Percentiles rank a stretch among this genome's conserved stretches.
phyloP scores from a whole-genome alignment of 2,329 filamentous ascomycete species.

The Nigrograna mackinnonii region DNA sequence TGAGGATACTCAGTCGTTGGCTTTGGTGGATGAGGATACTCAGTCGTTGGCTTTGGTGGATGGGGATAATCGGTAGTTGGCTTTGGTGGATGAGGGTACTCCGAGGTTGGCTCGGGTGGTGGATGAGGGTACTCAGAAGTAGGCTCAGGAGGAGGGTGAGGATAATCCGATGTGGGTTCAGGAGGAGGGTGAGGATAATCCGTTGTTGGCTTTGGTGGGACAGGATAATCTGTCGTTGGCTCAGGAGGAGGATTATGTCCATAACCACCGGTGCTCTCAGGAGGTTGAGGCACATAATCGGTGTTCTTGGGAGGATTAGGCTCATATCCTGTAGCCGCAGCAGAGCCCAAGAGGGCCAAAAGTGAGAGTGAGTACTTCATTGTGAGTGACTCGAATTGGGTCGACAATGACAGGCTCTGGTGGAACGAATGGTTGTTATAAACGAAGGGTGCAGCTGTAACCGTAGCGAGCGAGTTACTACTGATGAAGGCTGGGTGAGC shows the following conservation, averaged over 20 bases:
- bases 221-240: neutral
- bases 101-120: neutral
- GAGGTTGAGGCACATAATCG: neutral
- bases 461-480: constrained; percentile 44
- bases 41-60: neutral
- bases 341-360: constrained; percentile 35
- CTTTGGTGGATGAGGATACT: neutral
- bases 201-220: neutral
- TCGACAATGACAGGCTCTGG: constrained; percentile 12
- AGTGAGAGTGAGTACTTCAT: constrained; percentile 35
- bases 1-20: neutral
- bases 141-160: neutral
- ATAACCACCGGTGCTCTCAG: neutral
- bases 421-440: constrained; percentile 19
- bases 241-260: neutral
- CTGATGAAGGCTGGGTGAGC: constrained; percentile 18
- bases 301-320: constrained; percentile 9
- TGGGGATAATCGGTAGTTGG: neutral
- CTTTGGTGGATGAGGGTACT: neutral
- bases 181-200: neutral
- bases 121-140: neutral
- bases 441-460: constrained; percentile 34
- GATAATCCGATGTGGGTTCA: neutral
- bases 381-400: constrained; percentile 16
- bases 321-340: constrained; percentile 15